These are phyloP conservation scores for Naganishia friedmannii DNA, from an alignment of 768 basidiomycete genomes.

Conservation along the genomic window DNA sequence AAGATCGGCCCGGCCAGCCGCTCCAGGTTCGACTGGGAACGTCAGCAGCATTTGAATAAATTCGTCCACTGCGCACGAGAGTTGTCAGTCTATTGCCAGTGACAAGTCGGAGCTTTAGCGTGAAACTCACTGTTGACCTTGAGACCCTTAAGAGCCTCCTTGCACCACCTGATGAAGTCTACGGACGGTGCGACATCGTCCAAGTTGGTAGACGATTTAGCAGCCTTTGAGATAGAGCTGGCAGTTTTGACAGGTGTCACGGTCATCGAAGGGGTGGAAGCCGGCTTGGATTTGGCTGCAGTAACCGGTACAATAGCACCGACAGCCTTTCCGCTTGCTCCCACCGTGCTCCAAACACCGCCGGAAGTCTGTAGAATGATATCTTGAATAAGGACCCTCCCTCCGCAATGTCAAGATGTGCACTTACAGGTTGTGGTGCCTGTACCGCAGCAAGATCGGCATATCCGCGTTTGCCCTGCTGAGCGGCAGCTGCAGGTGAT, in stretches of 20 bases:
- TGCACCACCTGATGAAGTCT: constrained; percentile 90
- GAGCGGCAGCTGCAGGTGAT: constrained; percentile 34
- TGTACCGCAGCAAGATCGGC: constrained; percentile 75
- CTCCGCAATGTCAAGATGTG: not conserved
- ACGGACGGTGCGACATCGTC: constrained; percentile 75
- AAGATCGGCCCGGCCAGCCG: constrained; percentile 57
- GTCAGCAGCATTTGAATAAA: constrained; percentile 91
- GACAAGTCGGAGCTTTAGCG: not conserved
- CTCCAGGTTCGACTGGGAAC: constrained; percentile 75
- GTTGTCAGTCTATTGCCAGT: constrained; percentile 16
- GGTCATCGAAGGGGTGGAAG: constrained; percentile 52
- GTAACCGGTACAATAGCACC: constrained; percentile 44
- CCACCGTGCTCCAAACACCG: constrained; percentile 80
- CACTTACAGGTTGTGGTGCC: constrained; percentile 31
- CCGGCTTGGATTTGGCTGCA: constrained; percentile 46
- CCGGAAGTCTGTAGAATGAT: constrained; percentile 53
- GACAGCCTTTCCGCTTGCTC: constrained; percentile 61
- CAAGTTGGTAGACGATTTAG: constrained; percentile 51
- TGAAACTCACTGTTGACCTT: constrained; percentile 47
- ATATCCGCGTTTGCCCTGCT: constrained; percentile 62
- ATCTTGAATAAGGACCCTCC: constrained; percentile 27
- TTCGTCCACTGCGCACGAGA: constrained; percentile 70
- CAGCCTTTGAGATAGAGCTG: constrained; percentile 42
- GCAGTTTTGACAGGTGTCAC: constrained; percentile 48
- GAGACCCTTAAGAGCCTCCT: constrained; percentile 70